phyloP scores from a whole-genome alignment of 1,284 basidiomycete species.

The Flammula alnicola region DNA sequence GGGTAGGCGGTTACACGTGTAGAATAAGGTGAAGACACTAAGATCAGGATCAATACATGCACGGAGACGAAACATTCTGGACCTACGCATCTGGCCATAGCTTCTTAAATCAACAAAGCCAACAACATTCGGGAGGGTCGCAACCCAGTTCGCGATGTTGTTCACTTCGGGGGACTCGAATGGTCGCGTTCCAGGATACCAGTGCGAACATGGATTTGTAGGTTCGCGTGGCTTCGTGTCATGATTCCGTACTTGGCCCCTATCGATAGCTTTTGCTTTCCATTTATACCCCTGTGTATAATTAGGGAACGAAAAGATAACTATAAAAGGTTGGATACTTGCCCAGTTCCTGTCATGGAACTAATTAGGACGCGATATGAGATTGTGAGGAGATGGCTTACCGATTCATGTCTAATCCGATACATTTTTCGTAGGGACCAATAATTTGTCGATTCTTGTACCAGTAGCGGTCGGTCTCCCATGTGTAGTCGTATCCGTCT shows the following conservation, averaged over 20 bases:
- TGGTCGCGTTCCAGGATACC: conserved; percentile 72
- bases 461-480: conserved; percentile 77
- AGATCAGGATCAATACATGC: not conserved
- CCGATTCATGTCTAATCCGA: conserved; percentile 84
- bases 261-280: conserved; percentile 46
- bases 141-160: conserved; percentile 75
- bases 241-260: conserved; percentile 16
- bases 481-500: conserved; percentile 80
- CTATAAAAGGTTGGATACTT: conserved; percentile 19
- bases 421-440: conserved; percentile 53
- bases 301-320: conserved; percentile 8
- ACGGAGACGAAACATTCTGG: not conserved
- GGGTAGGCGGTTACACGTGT: conserved; percentile 68
- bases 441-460: conserved; percentile 76
- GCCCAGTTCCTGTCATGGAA: conserved; percentile 61
- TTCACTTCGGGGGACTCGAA: conserved; percentile 81
- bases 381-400: conserved; percentile 24
- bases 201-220: conserved; percentile 67
- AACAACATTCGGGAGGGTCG: conserved; percentile 53
- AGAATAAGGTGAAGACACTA: conserved; percentile 80
- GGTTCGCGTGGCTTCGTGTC: conserved; percentile 34
- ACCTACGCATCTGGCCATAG: conserved; percentile 84
- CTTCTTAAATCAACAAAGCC: conserved; percentile 80
- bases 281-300: conserved; percentile 61
- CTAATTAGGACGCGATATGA: not conserved